phyloP scores from a whole-genome alignment of 2,329 filamentous ascomycete species.

The Aquanectria penicillioides region DNA sequence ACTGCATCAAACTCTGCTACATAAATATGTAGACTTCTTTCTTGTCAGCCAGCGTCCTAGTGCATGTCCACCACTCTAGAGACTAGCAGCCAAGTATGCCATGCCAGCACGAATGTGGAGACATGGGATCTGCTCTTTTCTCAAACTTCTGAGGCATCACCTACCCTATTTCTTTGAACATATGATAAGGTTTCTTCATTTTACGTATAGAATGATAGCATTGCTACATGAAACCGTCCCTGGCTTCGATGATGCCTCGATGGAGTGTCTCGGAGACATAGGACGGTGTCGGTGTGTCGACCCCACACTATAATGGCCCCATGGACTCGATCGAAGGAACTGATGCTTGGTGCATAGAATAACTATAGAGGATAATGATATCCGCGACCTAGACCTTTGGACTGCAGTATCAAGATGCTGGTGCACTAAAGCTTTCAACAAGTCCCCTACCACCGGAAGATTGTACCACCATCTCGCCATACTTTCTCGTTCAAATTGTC shows the following conservation, averaged over 20 bases:
- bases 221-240: constrained; percentile 85
- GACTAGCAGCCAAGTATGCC: constrained; percentile 79
- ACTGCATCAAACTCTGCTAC: constrained; percentile 80
- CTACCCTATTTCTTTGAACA: constrained; percentile 82
- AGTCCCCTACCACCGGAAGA: constrained; percentile 76
- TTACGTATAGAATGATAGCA: constrained; percentile 89
- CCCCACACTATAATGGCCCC: too few species aligned
- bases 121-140: constrained; percentile 85
- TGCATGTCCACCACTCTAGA: constrained; percentile 67
- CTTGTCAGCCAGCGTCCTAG: constrained; percentile 87
- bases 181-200: constrained; percentile 89
- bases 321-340: too few species aligned
- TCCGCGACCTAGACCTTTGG: constrained; percentile 80
- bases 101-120: constrained; percentile 96
- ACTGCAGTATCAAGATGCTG: constrained; percentile 79
- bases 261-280: constrained; percentile 90
- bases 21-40: constrained; percentile 89
- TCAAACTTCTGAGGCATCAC: constrained; percentile 77
- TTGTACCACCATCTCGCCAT: constrained; percentile 90
- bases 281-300: too few species aligned
- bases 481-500: constrained; percentile 71
- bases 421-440: constrained; percentile 84
- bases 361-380: constrained; percentile 86
- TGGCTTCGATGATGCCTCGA: constrained; percentile 85
- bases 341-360: too few species aligned